Percentiles rank a stretch among this genome's conserved stretches.
Evolutionary conservation across 257 asterid genomes (phyloP).

Genomic region (Solanum gracilifrons): DNA sequence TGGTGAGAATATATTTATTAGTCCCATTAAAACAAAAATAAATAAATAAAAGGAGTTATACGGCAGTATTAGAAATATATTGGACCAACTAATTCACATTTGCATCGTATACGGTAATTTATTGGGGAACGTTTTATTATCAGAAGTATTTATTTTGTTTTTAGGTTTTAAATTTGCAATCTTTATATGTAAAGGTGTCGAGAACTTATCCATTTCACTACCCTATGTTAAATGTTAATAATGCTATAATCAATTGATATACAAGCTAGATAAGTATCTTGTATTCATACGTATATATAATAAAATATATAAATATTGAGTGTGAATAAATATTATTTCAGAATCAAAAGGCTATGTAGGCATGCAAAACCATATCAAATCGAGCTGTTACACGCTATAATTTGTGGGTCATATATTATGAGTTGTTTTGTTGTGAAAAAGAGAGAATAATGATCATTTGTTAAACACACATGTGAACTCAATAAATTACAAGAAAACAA

Average conservation of each 20-base stretch:
- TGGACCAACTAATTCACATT: background rate
- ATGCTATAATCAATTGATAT: background rate
- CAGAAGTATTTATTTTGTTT: no score
- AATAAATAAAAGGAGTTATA: background rate
- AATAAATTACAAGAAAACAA: background rate
- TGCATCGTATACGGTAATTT: no score
- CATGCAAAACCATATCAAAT: slow-evolving; percentile 24
- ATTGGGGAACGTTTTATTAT: background rate
- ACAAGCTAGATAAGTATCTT: background rate
- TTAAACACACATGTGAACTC: slow-evolving; percentile 24
- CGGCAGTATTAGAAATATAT: background rate
- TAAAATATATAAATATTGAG: background rate
- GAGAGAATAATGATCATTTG: slow-evolving; percentile 9
- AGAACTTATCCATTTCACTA: background rate
- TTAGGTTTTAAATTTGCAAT: no score
- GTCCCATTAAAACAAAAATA: no score
- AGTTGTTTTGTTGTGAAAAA: slow-evolving; percentile 20
- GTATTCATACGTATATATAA: no score
- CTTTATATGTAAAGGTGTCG: no score
- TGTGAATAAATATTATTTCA: background rate
- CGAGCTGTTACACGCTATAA: slow-evolving; percentile 24
- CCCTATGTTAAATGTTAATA: background rate
- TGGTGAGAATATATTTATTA: background rate
- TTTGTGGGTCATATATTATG: slow-evolving; percentile 23
- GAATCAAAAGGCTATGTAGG: background rate